Base-by-base conservation (phyloP, 805 yeast species). In the Candida tibetensis region DNA sequence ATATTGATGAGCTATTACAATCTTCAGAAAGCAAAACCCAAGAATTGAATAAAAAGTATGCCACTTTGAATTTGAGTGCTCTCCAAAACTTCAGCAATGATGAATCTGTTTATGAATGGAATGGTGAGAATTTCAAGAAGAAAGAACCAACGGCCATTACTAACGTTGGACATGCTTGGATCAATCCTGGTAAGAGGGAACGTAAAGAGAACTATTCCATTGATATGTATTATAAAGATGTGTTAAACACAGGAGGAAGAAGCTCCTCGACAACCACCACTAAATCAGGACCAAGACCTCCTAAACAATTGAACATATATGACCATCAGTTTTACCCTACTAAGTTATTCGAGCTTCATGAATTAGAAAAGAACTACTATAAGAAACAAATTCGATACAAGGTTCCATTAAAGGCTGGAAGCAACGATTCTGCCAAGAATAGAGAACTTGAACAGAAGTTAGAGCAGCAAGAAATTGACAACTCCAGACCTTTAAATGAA, bases 241-340 rank as follows among this genome's bases (percentile, higher is more conserved):
- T 83, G 7, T 65, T 90, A 51, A 79, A 81, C 49, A 76, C 88
- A 1, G 88, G 91, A 4, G 80, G 84, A 32, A 33, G 35, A 22
- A 33, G 39, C 5, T 13, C 42, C 17, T 57, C 81, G 0, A 50
- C 69, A 25, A 46, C 49, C 14, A 56, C 68, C 37, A 66, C 67
- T 36, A 69, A 72, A 30, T 69, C 76, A 7, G 84, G 82, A 1
- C 93, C 95, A 13, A 77, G 76, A 45, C 86, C 95, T 30, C 97
- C 98, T 26, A 87, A 83, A 54, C 93, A 87, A 51, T 67, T 85
- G 43, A 81, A 79, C 41, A 70, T 87, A 28, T 86, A 84, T 55
- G 96, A 93, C 55, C 96, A 90, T 62, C 99, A 93, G 61, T 87
- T 93, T 52, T 86, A 76, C 58, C 88, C 95, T 1, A 73, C 81